Percentiles rank a stretch among this genome's conserved stretches.
Evolutionary conservation across 2,329 filamentous ascomycete species (phyloP).

Genomic region (Aaosphaeria pasadenensis): DNA sequence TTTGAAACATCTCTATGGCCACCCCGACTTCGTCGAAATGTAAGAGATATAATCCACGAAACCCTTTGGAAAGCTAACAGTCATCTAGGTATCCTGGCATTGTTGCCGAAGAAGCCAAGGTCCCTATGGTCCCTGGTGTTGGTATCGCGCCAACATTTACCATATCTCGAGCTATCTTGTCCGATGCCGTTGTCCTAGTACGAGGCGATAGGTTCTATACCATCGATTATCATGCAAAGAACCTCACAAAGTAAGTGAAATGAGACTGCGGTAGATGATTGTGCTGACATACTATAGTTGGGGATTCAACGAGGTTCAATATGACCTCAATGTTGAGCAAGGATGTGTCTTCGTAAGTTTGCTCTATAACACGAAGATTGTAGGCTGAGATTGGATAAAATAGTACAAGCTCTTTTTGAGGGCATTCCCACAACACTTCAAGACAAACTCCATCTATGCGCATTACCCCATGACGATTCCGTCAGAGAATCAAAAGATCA

Average conservation of each 20-base stretch:
- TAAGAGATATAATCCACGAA: slow-evolving; percentile 63
- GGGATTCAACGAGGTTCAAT: slow-evolving; percentile 65
- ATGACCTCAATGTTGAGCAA: slow-evolving; percentile 66
- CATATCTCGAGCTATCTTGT: slow-evolving; percentile 58
- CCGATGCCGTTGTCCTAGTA: slow-evolving; percentile 70
- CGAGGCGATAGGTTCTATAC: slow-evolving; percentile 76
- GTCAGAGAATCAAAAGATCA: slow-evolving; percentile 65
- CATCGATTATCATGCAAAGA: slow-evolving; percentile 59
- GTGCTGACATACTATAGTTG: slow-evolving; percentile 42
- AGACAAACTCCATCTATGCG: slow-evolving; percentile 72
- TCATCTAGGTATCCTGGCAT: slow-evolving; percentile 73
- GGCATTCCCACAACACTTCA: slow-evolving; percentile 74
- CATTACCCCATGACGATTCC: slow-evolving; percentile 71
- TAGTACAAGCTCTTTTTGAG: slow-evolving; percentile 70
- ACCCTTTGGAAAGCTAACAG: slow-evolving; percentile 60
- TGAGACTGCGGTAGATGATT: too few species aligned
- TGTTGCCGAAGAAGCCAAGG: slow-evolving; percentile 70
- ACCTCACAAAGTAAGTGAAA: slow-evolving; percentile 58
- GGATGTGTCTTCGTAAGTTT: slow-evolving; percentile 16
- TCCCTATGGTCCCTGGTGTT: slow-evolving; percentile 63
- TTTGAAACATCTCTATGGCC: slow-evolving; percentile 60
- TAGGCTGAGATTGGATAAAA: too few species aligned
- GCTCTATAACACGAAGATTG: background rate
- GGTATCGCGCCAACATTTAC: slow-evolving; percentile 58
- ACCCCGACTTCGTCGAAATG: slow-evolving; percentile 75